Percentiles rank a stretch among this genome's conserved stretches.
Conservation (phyloP, 2,329 filamentous ascomycete species). For the Colletotrichum simmondsii region DNA sequence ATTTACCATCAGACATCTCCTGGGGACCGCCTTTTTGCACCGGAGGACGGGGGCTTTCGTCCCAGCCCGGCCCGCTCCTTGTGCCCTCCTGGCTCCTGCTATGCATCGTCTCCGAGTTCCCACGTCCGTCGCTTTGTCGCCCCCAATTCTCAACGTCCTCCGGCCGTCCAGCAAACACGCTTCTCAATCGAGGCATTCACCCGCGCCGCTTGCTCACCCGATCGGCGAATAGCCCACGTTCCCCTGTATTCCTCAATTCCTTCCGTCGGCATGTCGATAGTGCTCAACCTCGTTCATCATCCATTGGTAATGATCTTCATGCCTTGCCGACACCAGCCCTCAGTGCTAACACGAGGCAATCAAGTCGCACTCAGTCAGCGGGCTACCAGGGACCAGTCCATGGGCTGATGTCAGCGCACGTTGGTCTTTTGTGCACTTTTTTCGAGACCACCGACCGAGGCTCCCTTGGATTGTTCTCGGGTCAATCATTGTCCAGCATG, state of each 20-base stretch:
- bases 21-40: neutral
- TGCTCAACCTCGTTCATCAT: neutral
- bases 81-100: neutral
- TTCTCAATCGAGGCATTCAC: slow-evolving; percentile 23
- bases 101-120: slow-evolving; percentile 2
- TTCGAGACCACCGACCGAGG: neutral
- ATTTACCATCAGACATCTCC: neutral
- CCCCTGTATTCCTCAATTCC: neutral
- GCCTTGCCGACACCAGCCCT: neutral
- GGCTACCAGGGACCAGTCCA: neutral
- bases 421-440: neutral
- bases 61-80: neutral
- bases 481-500: neutral
- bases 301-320: neutral
- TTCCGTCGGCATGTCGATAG: neutral
- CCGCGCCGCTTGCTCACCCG: slow-evolving; percentile 8
- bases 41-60: neutral
- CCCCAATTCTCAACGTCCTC: neutral
- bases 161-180: neutral
- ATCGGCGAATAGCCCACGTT: neutral
- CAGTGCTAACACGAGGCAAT: neutral
- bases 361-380: neutral
- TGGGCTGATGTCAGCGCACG: neutral
- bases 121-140: neutral
- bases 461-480: neutral